Conservation (phyloP, 169 alveolate genomes). For the Eimeria falciformis region DNA sequence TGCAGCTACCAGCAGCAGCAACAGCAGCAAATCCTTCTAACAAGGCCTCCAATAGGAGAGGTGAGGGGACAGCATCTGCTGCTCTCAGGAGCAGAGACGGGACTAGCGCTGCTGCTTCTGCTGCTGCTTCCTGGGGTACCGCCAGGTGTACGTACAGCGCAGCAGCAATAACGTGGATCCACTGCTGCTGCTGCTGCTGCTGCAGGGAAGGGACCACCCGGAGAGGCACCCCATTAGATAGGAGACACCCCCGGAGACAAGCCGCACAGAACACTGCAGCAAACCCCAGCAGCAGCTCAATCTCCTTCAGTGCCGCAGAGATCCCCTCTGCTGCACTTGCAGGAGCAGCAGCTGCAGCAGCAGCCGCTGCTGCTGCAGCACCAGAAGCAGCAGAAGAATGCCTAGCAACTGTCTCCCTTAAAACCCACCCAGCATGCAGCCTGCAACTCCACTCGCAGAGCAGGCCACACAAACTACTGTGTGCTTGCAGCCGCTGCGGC, state of each 20-base stretch:
- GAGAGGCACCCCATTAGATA: neutral
- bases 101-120: constrained; percentile 48
- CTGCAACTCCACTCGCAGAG: constrained; percentile 1
- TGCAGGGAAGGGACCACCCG: neutral
- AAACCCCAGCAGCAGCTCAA: constrained; percentile 27
- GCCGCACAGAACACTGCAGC: constrained; percentile 31
- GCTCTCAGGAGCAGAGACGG: constrained; percentile 18
- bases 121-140: constrained; percentile 49
- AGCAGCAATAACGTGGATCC: neutral
- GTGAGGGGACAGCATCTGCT: constrained; percentile 22
- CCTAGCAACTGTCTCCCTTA: neutral
- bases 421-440: constrained; percentile 33
- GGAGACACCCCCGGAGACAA: constrained; percentile 10
- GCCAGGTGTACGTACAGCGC: constrained; percentile 33
- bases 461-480: neutral
- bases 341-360: constrained; percentile 6
- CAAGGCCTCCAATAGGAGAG: neutral
- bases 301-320: neutral
- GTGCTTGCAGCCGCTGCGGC: neutral
- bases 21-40: constrained; percentile 2
- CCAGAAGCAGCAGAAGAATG: neutral
- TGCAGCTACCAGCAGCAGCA: neutral
- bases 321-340: neutral
- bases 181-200: constrained; percentile 6
- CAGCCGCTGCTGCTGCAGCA: neutral